Evolutionary conservation across 331 rosid species (phyloP).

Genomic region (Prunus yedoensis): DNA sequence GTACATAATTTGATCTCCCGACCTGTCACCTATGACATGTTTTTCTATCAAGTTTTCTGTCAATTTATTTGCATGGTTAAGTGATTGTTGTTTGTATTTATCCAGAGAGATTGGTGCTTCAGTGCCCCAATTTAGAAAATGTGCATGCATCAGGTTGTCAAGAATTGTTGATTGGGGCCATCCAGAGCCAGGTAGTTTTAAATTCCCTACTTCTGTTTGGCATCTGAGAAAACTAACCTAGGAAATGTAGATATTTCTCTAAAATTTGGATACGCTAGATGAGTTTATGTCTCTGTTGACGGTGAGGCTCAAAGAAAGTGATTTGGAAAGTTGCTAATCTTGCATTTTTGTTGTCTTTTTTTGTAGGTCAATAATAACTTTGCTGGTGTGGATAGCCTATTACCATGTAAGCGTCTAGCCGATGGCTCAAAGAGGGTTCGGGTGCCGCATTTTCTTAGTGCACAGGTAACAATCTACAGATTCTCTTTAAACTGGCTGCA

Average conservation of each 20-base stretch:
- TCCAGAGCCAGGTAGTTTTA: conserved; percentile 69
- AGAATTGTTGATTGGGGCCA: conserved; percentile 50
- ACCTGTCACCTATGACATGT: background rate
- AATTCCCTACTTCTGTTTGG: conserved; percentile 1
- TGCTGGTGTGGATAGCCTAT: conserved; percentile 40
- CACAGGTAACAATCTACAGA: conserved; percentile 32
- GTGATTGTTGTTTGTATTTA: background rate
- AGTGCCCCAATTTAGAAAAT: conserved; percentile 66
- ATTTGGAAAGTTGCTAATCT: conserved; percentile 1
- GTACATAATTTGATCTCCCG: conserved; percentile 36
- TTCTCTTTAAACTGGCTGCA: background rate
- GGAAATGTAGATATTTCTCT: background rate
- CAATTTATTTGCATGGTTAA: conserved; percentile 5
- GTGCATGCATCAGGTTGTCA: conserved; percentile 86
- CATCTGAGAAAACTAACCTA: background rate
- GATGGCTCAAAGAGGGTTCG: conserved; percentile 94
- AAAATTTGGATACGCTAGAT: no score
- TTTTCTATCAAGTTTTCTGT: background rate
- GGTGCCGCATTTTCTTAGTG: conserved; percentile 58
- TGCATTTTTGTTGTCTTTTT: background rate
- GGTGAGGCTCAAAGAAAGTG: background rate
- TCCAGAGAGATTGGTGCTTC: conserved; percentile 79
- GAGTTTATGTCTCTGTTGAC: background rate
- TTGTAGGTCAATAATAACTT: conserved; percentile 55
- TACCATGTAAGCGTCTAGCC: conserved; percentile 77